Conservation (phyloP, 2,329 filamentous ascomycete genomes). For the Xylariaceae sp. region DNA sequence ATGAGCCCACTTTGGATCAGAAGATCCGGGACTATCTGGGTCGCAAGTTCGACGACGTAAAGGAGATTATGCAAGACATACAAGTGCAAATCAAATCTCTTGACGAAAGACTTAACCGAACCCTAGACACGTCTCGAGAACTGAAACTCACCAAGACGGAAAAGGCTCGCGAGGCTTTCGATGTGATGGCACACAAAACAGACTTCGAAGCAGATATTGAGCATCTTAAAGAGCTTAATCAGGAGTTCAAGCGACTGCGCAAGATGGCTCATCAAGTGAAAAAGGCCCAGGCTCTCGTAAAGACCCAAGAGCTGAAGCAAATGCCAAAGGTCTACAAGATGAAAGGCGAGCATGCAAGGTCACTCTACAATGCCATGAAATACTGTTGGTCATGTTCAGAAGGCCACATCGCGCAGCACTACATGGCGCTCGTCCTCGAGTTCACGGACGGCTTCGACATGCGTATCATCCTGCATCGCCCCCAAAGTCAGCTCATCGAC, state of each 20-base stretch:
- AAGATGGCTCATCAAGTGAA: slow-evolving; percentile 12
- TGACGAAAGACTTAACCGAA: slow-evolving; percentile 1
- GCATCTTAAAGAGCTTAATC: slow-evolving; percentile 10
- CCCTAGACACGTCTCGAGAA: background rate
- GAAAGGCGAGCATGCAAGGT: no score
- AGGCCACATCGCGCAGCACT: no score
- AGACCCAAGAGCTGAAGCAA: no score
- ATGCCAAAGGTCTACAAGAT: no score
- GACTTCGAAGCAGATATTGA: slow-evolving; percentile 8
- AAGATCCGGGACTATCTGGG: slow-evolving; percentile 11
- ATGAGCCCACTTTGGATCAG: slow-evolving; percentile 2
- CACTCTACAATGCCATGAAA: no score
- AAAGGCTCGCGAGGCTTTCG: slow-evolving; percentile 4
- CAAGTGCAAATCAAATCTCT: slow-evolving; percentile 1
- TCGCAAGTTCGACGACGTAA: slow-evolving; percentile 7
- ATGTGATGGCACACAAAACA: slow-evolving; percentile 9
- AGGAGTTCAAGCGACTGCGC: slow-evolving; percentile 14
- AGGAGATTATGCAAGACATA: slow-evolving; percentile 9
- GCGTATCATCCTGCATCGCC: no score
- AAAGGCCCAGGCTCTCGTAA: no score
- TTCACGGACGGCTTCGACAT: no score
- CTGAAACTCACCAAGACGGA: slow-evolving; percentile 3
- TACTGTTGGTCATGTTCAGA: no score
- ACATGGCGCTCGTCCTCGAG: no score
- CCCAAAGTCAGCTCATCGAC: no score